phyloP scores from a whole-genome alignment of 805 yeast species.

The Kregervanrija pseudodelftensis region DNA sequence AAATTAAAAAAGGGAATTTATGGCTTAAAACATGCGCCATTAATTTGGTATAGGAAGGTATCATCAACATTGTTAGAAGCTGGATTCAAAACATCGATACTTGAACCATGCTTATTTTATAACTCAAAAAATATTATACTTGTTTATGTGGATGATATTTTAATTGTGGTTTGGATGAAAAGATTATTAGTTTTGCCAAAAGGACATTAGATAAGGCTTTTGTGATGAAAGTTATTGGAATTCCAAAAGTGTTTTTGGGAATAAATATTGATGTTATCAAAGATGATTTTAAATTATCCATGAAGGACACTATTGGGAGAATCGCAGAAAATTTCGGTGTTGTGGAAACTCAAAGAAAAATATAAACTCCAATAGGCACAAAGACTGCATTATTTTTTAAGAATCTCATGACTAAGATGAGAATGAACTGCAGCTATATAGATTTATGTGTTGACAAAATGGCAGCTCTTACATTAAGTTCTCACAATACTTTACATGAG shows the following conservation, averaged over 20 bases:
- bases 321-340: not conserved
- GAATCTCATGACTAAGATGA: no score
- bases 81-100: not conserved
- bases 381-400: no score
- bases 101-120: conserved; percentile 4
- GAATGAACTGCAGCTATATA: no score
- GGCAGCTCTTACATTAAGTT: no score
- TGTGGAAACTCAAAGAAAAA: not conserved
- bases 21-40: no score
- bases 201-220: not conserved
- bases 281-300: not conserved
- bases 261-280: not conserved
- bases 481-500: no score
- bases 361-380: not conserved
- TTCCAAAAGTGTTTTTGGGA: not conserved
- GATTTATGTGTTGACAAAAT: no score
- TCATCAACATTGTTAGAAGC: no score
- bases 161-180: not conserved
- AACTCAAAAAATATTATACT: not conserved
- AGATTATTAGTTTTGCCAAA: not conserved
- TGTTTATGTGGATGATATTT: conserved; percentile 2
- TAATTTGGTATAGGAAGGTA: no score
- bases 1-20: no score
- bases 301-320: not conserved
- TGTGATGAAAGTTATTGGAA: not conserved